Conservation (phyloP, 2,329 filamentous ascomycete genomes). For the Shiraia bambusicola region DNA sequence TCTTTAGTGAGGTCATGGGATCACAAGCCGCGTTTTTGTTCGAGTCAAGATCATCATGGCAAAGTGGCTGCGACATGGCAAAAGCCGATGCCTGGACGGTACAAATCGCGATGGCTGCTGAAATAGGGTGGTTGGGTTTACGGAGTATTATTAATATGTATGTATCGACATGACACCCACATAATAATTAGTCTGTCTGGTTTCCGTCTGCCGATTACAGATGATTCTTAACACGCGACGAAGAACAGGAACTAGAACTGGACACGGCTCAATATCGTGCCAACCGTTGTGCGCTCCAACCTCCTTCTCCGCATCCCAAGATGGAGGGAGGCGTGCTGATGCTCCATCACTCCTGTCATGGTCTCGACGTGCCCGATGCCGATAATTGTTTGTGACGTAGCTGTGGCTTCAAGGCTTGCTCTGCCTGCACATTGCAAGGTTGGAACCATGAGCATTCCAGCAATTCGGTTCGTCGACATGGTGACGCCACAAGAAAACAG, state of each 20-base stretch:
- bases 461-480: background rate
- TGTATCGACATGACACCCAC: no score
- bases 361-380: background rate
- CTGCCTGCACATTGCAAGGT: background rate
- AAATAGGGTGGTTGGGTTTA: no score
- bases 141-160: no score
- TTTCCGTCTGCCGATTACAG: no score
- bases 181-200: no score
- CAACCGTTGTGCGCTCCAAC: background rate
- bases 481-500: constrained; percentile 1
- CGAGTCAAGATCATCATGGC: constrained; percentile 4
- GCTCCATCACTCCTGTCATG: background rate
- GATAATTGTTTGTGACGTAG: constrained; percentile 11
- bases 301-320: constrained; percentile 6
- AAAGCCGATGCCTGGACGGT: background rate
- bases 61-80: constrained; percentile 10
- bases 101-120: constrained; percentile 2
- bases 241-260: no score
- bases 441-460: background rate
- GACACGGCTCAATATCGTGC: background rate
- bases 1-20: constrained; percentile 11
- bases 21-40: background rate
- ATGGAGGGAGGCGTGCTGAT: background rate
- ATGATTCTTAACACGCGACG: no score
- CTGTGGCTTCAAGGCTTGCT: constrained; percentile 4